Conservation (phyloP, 345 rosid genomes). For the Eucalyptus tenuipes region DNA sequence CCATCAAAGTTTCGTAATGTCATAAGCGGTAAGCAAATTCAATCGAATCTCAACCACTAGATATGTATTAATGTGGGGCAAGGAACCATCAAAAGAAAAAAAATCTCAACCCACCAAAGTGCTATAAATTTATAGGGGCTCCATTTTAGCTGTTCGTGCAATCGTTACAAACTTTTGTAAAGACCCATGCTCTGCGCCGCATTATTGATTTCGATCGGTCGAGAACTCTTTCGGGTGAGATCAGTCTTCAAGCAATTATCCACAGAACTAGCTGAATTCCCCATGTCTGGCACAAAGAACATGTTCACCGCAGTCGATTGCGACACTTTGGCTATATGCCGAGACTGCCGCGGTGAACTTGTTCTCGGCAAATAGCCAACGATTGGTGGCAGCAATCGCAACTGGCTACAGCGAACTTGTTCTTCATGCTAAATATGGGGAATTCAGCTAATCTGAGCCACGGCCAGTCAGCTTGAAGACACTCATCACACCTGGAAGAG, state of each 20-base stretch:
- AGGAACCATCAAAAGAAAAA: too few species aligned
- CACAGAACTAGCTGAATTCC: not conserved
- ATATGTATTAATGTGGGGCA: too few species aligned
- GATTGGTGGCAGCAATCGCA: not conserved
- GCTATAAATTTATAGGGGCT: not conserved
- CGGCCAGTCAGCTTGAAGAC: not conserved
- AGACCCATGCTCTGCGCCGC: rapidly evolving
- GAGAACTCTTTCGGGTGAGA: not conserved
- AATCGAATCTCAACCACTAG: too few species aligned
- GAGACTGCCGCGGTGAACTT: not conserved
- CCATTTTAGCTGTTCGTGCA: too few species aligned
- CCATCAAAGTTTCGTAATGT: too few species aligned
- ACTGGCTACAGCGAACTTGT: not conserved
- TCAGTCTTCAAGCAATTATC: not conserved
- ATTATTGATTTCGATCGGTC: too few species aligned
- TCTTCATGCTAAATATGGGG: not conserved
- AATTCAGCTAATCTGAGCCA: not conserved
- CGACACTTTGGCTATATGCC: not conserved
- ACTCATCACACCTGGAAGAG: not conserved
- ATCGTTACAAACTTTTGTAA: too few species aligned
- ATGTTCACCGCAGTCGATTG: too few species aligned
- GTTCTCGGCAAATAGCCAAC: not conserved
- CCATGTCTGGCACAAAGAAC: too few species aligned
- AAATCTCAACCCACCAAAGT: too few species aligned
- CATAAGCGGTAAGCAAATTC: too few species aligned